These are phyloP conservation scores for Verticillium albo-atrum DNA, from an alignment of 2,329 filamentous ascomycete species.

Conservation along the genomic window DNA sequence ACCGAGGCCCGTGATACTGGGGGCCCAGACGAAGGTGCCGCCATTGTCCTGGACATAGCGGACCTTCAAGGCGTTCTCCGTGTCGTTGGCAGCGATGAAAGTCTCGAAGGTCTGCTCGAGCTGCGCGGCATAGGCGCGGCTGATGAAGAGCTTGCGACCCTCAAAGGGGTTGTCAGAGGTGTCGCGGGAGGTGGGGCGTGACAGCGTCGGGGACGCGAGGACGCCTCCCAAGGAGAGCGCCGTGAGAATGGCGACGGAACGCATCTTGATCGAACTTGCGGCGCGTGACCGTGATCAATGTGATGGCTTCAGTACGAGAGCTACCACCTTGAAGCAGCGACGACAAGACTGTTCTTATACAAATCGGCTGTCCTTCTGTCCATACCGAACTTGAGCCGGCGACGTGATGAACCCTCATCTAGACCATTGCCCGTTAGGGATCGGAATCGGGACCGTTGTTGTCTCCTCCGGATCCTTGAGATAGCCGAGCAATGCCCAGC, in stretches of 20 bases:
- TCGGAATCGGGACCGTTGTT: not conserved
- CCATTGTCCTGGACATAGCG: slow-evolving; percentile 26
- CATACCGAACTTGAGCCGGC: not conserved
- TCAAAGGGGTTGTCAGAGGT: slow-evolving; percentile 33
- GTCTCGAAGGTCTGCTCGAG: slow-evolving; percentile 28
- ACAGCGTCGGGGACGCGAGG: not conserved
- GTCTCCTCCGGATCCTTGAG: not conserved
- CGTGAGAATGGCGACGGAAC: slow-evolving; percentile 1
- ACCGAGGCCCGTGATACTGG: slow-evolving; percentile 24
- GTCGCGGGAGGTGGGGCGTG: not conserved
- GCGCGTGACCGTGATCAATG: not conserved
- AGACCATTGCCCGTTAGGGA: not conserved
- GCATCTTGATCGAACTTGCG: not conserved
- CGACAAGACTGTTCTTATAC: not conserved
- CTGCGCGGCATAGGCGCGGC: slow-evolving; percentile 31
- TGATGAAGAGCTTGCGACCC: slow-evolving; percentile 40
- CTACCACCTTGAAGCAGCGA: not conserved
- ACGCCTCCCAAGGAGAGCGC: not conserved
- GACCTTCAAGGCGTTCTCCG: slow-evolving; percentile 26
- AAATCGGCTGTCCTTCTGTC: not conserved
- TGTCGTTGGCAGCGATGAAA: slow-evolving; percentile 28
- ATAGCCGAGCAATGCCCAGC: not conserved
- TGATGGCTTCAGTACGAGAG: not conserved
- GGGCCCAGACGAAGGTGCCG: slow-evolving; percentile 36
- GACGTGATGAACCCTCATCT: not conserved